phyloP scores from a whole-genome alignment of 805 yeast species.

The Isabelozyma rhagii region DNA sequence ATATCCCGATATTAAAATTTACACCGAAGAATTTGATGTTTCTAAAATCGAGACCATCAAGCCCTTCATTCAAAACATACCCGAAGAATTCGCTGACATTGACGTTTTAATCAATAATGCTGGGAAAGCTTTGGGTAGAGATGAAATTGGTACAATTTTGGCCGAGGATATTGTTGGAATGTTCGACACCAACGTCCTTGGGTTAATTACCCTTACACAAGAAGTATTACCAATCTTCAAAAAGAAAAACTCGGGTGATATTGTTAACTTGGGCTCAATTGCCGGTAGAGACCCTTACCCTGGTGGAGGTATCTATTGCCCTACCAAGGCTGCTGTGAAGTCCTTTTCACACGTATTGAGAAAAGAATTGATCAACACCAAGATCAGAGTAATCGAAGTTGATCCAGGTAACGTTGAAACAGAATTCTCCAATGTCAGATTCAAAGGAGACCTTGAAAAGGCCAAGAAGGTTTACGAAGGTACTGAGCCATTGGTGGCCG shows the following conservation, averaged over 20 bases:
- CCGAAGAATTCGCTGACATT: slow-evolving; percentile 57
- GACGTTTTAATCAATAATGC: slow-evolving; percentile 73
- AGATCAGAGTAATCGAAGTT: slow-evolving; percentile 66
- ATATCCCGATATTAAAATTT: slow-evolving; percentile 54
- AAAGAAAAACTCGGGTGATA: slow-evolving; percentile 66
- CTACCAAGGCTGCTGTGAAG: slow-evolving; percentile 69
- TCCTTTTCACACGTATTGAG: slow-evolving; percentile 70
- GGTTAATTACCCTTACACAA: slow-evolving; percentile 81
- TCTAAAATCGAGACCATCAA: slow-evolving; percentile 39
- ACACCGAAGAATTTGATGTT: slow-evolving; percentile 52
- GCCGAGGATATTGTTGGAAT: slow-evolving; percentile 66
- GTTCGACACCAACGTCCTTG: slow-evolving; percentile 86
- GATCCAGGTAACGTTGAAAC: slow-evolving; percentile 83
- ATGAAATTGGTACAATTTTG: slow-evolving; percentile 65
- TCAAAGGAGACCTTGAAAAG: slow-evolving; percentile 55
- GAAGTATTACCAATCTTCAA: slow-evolving; percentile 70
- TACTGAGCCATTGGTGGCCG: slow-evolving; percentile 66
- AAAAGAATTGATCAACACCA: slow-evolving; percentile 70
- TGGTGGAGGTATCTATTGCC: slow-evolving; percentile 76
- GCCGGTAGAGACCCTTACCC: slow-evolving; percentile 81
- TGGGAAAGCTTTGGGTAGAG: slow-evolving; percentile 79
- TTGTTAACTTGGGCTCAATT: slow-evolving; percentile 71
- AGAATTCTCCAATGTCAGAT: slow-evolving; percentile 65
- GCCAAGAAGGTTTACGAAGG: slow-evolving; percentile 67
- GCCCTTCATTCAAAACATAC: slow-evolving; percentile 52